Percentiles rank a stretch among this genome's conserved stretches.
Conservation (phyloP, 2,329 filamentous ascomycete species). For the Massarina eburnea region DNA sequence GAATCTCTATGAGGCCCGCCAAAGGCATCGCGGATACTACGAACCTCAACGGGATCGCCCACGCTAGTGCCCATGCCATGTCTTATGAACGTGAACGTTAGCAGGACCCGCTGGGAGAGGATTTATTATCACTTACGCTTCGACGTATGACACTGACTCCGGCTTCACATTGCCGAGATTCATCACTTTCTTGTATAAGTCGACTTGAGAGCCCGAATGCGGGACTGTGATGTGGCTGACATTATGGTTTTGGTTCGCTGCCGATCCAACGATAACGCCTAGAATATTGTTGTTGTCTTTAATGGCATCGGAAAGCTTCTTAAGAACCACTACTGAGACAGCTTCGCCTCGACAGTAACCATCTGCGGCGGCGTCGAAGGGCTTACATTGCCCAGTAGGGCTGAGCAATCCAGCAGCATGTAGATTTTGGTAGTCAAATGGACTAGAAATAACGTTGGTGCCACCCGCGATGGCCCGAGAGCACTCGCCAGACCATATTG, state of each 20-base stretch:
- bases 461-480: slow-evolving; percentile 41
- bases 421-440: slow-evolving; percentile 36
- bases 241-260: slow-evolving; percentile 14
- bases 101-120: too few species aligned
- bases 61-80: slow-evolving; percentile 21
- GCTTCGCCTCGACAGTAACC: slow-evolving; percentile 59
- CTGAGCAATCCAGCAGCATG: slow-evolving; percentile 46
- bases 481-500: slow-evolving; percentile 31
- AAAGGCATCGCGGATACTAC: slow-evolving; percentile 21
- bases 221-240: slow-evolving; percentile 11
- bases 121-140: too few species aligned
- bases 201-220: slow-evolving; percentile 7
- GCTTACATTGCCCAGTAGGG: slow-evolving; percentile 34
- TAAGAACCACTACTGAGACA: slow-evolving; percentile 51
- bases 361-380: slow-evolving; percentile 44
- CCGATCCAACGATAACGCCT: slow-evolving; percentile 42
- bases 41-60: slow-evolving; percentile 23
- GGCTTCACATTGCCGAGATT: slow-evolving; percentile 1
- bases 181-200: slow-evolving; percentile 9
- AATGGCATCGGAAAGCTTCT: slow-evolving; percentile 51
- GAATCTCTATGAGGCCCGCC: not conserved
- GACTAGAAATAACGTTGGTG: slow-evolving; percentile 34
- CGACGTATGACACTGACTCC: slow-evolving; percentile 10
- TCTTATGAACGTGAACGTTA: too few species aligned
- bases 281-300: slow-evolving; percentile 52